These are phyloP conservation scores for Botryobasidium botryosum DNA, from an alignment of 768 basidiomycete species.

Conservation along the genomic window DNA sequence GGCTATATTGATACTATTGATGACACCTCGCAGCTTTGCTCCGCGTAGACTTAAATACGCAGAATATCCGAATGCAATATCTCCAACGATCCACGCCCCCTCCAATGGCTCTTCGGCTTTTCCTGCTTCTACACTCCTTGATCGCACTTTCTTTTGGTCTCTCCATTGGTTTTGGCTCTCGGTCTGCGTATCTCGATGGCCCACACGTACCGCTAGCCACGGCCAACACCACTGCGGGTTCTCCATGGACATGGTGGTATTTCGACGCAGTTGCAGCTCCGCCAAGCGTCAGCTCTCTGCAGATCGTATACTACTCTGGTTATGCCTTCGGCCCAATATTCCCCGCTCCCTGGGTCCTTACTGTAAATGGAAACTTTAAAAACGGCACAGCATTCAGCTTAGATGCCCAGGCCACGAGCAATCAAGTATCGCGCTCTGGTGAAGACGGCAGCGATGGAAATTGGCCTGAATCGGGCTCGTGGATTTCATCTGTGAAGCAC, in stretches of 20 bases:
- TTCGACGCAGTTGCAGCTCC: not conserved
- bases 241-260: constrained; percentile 1
- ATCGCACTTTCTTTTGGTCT: no score
- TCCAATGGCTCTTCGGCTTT: no score
- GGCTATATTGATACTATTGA: no score
- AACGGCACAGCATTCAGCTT: not conserved
- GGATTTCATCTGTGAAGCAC: not conserved
- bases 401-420: no score
- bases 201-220: not conserved
- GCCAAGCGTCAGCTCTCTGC: not conserved
- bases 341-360: not conserved
- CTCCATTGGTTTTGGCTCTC: no score
- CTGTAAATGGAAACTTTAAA: not conserved
- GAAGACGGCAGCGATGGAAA: not conserved
- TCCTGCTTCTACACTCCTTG: no score
- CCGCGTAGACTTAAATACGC: no score
- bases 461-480: not conserved
- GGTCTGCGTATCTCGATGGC: no score
- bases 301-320: constrained; percentile 1
- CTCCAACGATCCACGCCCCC: no score
- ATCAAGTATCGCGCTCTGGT: no score
- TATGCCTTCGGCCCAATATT: constrained; percentile 1
- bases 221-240: not conserved
- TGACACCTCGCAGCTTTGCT: no score
- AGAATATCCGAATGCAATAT: no score